Evolutionary conservation across 2,329 filamentous ascomycete species (phyloP).

Genomic region (Triangularia setosa): DNA sequence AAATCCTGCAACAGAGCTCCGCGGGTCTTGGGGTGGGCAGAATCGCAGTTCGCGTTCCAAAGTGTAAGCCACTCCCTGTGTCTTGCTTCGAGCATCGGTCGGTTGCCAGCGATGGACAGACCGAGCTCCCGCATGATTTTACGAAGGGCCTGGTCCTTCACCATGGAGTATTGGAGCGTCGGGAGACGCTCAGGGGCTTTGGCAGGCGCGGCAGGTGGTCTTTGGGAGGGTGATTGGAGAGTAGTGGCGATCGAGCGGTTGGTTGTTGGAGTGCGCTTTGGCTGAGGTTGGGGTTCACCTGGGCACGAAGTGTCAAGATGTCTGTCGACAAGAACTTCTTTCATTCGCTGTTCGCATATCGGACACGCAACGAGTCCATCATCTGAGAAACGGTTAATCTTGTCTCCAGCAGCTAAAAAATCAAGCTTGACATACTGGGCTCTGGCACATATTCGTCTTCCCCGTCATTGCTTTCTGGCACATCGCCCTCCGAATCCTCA

Average conservation of each 20-base stretch:
- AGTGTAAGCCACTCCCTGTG: conserved; percentile 93
- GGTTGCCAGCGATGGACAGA: conserved; percentile 66
- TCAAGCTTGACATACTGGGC: conserved; percentile 26
- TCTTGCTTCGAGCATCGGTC: conserved; percentile 67
- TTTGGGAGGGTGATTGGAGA: neutral
- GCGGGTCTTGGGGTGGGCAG: conserved; percentile 66
- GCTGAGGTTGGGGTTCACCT: conserved; percentile 34
- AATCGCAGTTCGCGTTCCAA: conserved; percentile 97
- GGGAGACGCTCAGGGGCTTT: conserved; percentile 63
- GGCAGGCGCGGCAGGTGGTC: conserved; percentile 25
- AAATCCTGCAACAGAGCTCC: conserved; percentile 72
- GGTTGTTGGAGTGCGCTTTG: conserved; percentile 23
- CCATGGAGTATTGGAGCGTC: conserved; percentile 76
- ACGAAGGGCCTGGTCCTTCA: conserved; percentile 73
- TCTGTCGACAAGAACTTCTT: conserved; percentile 68
- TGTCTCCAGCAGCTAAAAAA: conserved; percentile 9
- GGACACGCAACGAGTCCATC: conserved; percentile 82
- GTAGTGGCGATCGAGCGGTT: conserved; percentile 19
- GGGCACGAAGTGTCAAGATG: conserved; percentile 68
- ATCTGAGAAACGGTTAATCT: conserved; percentile 37
- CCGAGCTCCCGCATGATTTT: conserved; percentile 81
- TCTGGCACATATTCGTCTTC: conserved; percentile 30
- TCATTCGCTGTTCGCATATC: conserved; percentile 76
- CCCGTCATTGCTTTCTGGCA: conserved; percentile 34
- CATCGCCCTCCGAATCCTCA: conserved; percentile 27